Base-by-base conservation (phyloP, 2,329 filamentous ascomycete genomes). In the Penicillium sp. region DNA sequence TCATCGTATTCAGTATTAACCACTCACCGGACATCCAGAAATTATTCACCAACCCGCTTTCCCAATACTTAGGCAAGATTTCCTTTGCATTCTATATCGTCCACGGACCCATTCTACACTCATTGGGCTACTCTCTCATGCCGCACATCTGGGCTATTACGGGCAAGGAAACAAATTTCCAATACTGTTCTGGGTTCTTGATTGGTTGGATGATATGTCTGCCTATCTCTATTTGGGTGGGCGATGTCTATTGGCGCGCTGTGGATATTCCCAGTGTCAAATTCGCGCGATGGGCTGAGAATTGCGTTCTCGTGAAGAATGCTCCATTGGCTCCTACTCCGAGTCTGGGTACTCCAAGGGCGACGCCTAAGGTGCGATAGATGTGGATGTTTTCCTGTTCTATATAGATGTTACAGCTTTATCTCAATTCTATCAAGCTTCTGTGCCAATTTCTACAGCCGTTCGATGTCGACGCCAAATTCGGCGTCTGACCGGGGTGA, bases 241-340 rank as follows among this genome's bases (percentile, higher is more conserved):
- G 80, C 1, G 83, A 86, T 65, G 51, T 86, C 3, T 85, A 85
- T 61, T 85, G 81, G 80, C 74, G 82, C 26, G 68, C 69, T 1
- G 74, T 86, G 6, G 84, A 86, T 65, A 67, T 72, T 3, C 77
- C 76, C 1, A 74, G 77, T 63, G 72, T 82, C 7, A 74, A 72
- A 45, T 75, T 83, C 58, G 76, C 79, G 3, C 70, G 75, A 41
- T 80, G 78, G 73, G 53, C 82, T 24, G 80, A 80, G 62, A 64
- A 63, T 39, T 63, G 62, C 34, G 52, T 70, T 26, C 57, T 66
- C 28, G 59, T 63, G 1, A 68, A 68, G 34, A 47, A 49, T 15
- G 26, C 42, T 10, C 49, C 45, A 10, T 41, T 49, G 36, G 51
- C 53, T 33, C 23, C 54, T 13, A 56, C 26, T 2, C 42, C 49